Evolutionary conservation across 768 basidiomycete species (phyloP).

Genomic region (Crassisporium funariophilum): DNA sequence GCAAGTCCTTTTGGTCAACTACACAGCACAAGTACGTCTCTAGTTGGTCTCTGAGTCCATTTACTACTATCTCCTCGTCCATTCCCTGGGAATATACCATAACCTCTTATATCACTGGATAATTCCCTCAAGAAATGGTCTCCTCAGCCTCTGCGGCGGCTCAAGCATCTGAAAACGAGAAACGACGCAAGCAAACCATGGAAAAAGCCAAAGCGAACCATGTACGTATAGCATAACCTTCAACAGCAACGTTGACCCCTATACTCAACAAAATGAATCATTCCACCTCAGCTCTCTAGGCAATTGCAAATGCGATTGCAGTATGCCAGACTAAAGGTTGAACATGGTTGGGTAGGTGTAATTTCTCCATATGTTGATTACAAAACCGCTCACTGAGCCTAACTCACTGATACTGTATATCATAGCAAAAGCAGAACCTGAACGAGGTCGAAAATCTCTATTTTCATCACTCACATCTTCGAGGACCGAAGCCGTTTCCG

Average conservation of each 20-base stretch:
- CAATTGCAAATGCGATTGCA: constrained; percentile 75
- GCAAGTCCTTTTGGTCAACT: too few relatives aligned
- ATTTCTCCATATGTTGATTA: constrained; percentile 5
- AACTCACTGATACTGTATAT: constrained; percentile 4
- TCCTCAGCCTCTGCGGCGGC: constrained; percentile 28
- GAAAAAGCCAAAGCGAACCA: constrained; percentile 61
- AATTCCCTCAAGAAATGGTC: constrained; percentile 33
- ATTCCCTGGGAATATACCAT: not conserved
- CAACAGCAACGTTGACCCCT: not conserved
- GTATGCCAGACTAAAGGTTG: constrained; percentile 78
- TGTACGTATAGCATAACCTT: constrained; percentile 37
- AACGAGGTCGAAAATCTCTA: constrained; percentile 85
- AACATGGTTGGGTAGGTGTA: constrained; percentile 73
- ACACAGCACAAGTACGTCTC: too few relatives aligned
- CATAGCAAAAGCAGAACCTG: constrained; percentile 73
- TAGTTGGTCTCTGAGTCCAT: too few relatives aligned
- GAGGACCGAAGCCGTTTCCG: constrained; percentile 35
- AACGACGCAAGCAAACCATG: constrained; percentile 50
- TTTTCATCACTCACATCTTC: constrained; percentile 69
- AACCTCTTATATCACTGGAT: not conserved
- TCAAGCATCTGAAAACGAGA: constrained; percentile 39
- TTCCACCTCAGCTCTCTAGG: constrained; percentile 56
- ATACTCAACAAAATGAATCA: not conserved
- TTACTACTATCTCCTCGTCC: constrained; percentile 3
- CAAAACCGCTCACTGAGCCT: not conserved